phyloP scores from a whole-genome alignment of 306 rosid species.

The Ceratonia siliqua region DNA sequence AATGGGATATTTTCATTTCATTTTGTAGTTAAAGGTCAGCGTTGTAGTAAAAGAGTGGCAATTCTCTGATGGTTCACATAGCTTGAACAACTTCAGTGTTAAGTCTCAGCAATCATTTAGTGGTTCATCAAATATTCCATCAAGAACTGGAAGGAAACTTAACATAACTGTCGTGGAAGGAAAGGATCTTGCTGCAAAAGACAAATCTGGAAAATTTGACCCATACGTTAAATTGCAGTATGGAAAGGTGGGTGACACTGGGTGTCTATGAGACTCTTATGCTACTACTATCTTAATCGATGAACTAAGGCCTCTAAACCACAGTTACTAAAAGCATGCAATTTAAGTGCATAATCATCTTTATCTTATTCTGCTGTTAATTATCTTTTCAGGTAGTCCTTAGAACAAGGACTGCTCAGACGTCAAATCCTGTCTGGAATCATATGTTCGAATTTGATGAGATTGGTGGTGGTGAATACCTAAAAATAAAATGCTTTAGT shows the following conservation, averaged over 20 bases:
- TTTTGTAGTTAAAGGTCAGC: constrained; percentile 75
- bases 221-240: constrained; percentile 82
- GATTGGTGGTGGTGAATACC: constrained; percentile 76
- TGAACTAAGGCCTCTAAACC: constrained; percentile 5
- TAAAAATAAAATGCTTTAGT: constrained; percentile 67
- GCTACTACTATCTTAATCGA: constrained; percentile 4
- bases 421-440: constrained; percentile 70
- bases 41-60: constrained; percentile 91
- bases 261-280: not conserved
- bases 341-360: constrained; percentile 3
- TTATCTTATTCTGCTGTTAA: constrained; percentile 23
- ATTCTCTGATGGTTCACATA: constrained; percentile 81
- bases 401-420: constrained; percentile 62
- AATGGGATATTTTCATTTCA: constrained; percentile 7
- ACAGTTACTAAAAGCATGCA: not conserved
- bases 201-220: constrained; percentile 66
- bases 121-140: constrained; percentile 69
- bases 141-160: constrained; percentile 87
- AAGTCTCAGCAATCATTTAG: constrained; percentile 51
- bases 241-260: constrained; percentile 72
- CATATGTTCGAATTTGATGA: constrained; percentile 84
- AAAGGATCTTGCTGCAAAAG: constrained; percentile 69
- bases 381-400: constrained; percentile 55
- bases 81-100: constrained; percentile 46
- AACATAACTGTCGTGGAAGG: constrained; percentile 73